A percentile compares a stretch with the other conserved stretches of the same genome.
phyloP scores from a whole-genome alignment of 352 stramenopile species.

The Globisporangium ultimum region DNA sequence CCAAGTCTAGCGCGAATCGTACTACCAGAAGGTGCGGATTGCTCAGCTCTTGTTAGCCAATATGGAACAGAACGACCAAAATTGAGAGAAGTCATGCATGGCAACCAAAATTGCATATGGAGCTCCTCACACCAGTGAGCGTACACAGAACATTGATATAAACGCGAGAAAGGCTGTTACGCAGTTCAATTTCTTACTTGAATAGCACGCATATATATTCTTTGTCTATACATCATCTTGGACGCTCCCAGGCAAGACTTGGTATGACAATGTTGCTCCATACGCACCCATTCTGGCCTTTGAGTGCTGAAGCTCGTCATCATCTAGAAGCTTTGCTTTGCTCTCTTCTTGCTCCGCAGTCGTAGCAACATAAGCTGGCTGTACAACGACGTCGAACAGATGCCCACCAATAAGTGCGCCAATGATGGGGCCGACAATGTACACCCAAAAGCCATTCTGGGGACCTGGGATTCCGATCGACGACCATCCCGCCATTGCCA shows the following conservation, averaged over 20 bases:
- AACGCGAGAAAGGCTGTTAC: background rate
- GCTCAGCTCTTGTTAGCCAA: background rate
- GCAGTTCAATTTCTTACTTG: background rate
- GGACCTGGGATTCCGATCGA: constrained; percentile 34
- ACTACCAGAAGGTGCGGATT: background rate
- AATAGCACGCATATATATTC: too few relatives aligned
- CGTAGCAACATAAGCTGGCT: constrained; percentile 4
- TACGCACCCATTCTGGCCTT: too few relatives aligned
- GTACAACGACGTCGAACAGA: constrained; percentile 50
- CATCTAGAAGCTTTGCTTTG: background rate
- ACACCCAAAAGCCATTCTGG: constrained; percentile 56
- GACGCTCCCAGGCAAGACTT: too few relatives aligned
- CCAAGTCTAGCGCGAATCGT: background rate
- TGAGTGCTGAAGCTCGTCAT: background rate
- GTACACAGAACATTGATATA: background rate
- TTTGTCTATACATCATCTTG: too few relatives aligned
- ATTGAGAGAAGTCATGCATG: constrained; percentile 5
- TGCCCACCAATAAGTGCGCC: constrained; percentile 46
- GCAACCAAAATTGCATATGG: background rate
- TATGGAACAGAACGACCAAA: background rate
- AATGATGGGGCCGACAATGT: constrained; percentile 48
- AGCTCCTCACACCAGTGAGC: background rate
- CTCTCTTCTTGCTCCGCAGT: background rate
- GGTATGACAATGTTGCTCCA: too few relatives aligned
- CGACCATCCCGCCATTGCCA: constrained; percentile 58